Base-by-base conservation (phyloP, 2,329 filamentous ascomycete species). In the Diaporthe ilicicola region DNA sequence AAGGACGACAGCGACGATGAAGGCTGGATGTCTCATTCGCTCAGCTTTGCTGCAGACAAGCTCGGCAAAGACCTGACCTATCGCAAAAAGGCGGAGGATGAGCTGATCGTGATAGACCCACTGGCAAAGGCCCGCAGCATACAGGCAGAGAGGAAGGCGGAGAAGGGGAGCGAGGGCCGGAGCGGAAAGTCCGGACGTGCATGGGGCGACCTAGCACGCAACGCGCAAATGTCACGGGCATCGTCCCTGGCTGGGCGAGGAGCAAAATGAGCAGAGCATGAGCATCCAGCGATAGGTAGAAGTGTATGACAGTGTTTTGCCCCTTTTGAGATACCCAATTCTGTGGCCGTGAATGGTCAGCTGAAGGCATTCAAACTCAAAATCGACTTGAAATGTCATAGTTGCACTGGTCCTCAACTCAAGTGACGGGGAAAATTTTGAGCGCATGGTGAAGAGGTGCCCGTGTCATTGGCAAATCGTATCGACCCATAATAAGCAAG, bases 101-200 rank as follows among this genome's bases (percentile, higher is more conserved):
- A 98, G 77, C 81, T 97, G 53, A 89, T 97, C 55, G 94, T 98
- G 3, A 98, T 98, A 80, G 96, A 99, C 83, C 95, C 95, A 1
- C 85, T 94, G 70, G 94, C 95, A 79, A 94, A 93, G 79, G 92
- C 93, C 54, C 91, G 89, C 78, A 92, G 92, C 48, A 84, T 97
- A 48, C 87, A 90, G 78, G 89, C 91, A 72, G 89, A 89, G 77
- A 90, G 89, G 78, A 89, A 84, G 75, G 87, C 87, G 13, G 86
- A 88, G 74, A 67, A 66, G 39, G 66, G 24, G 15, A 86, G 87
- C 73, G 90, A 90, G 42, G 84, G 83, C 19, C 83, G 84, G 72
- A 80, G 84, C 37, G 87, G 85, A 27, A 81, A 80, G 50, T 84
- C 84, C 53, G 85, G 87, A n/a, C 84, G 88, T 71, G 85, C 86